Evolutionary conservation across 805 yeast species (phyloP).

Genomic region (Debaryomyces maramus): DNA sequence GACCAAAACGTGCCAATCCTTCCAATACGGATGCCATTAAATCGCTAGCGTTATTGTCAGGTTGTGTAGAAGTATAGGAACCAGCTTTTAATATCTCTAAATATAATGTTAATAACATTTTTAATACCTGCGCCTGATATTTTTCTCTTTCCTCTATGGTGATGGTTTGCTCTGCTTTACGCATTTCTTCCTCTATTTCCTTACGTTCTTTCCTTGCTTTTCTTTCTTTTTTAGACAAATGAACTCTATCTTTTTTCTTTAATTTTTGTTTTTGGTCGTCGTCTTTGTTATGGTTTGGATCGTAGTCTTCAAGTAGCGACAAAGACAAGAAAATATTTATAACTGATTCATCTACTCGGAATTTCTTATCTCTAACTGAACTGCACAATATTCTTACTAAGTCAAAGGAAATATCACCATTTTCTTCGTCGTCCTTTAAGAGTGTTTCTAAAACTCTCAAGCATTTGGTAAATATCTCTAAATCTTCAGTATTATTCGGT

Average conservation of each 20-base stretch:
- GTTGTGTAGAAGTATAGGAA: slow-evolving; percentile 22
- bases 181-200: slow-evolving; percentile 85
- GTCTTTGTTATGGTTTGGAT: slow-evolving; percentile 56
- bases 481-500: slow-evolving; percentile 50
- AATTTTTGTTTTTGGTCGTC: slow-evolving; percentile 49
- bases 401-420: slow-evolving; percentile 80
- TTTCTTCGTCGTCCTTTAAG: slow-evolving; percentile 71
- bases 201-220: slow-evolving; percentile 85
- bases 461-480: slow-evolving; percentile 55
- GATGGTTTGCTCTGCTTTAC: slow-evolving; percentile 82
- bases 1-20: slow-evolving; percentile 88
- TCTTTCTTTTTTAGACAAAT: slow-evolving; percentile 85
- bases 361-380: slow-evolving; percentile 70
- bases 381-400: slow-evolving; percentile 66
- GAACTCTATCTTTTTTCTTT: slow-evolving; percentile 85
- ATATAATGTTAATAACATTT: slow-evolving; percentile 68
- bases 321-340: slow-evolving; percentile 70
- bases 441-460: slow-evolving; percentile 66
- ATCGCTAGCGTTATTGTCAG: slow-evolving; percentile 48
- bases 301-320: slow-evolving; percentile 66
- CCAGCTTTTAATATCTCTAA: slow-evolving; percentile 67
- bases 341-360: slow-evolving; percentile 80
- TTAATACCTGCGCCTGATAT: slow-evolving; percentile 80
- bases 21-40: slow-evolving; percentile 87
- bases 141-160: slow-evolving; percentile 85